Conservation (phyloP, 116 monocot species). For the Cymodocea nodosa region DNA sequence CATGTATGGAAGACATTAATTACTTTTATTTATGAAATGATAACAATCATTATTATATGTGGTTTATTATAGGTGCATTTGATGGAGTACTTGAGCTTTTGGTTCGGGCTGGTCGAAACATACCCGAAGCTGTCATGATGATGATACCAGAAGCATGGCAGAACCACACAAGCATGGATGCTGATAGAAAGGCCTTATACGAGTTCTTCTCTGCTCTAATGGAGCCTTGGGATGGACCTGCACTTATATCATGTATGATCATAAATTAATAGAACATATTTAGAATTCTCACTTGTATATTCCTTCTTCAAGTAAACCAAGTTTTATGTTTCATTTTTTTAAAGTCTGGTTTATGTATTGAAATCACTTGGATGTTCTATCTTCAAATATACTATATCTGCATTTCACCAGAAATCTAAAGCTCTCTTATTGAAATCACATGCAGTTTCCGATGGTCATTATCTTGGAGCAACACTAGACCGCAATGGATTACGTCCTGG, state of each 20-base stretch:
- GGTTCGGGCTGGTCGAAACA: conserved; percentile 76
- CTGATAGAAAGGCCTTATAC: conserved; percentile 84
- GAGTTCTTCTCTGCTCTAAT: conserved; percentile 94
- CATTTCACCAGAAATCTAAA: too few species aligned
- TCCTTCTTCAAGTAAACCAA: too few species aligned
- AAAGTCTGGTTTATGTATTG: too few species aligned
- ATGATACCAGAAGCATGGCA: conserved; percentile 99
- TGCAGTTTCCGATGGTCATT: conserved; percentile 96
- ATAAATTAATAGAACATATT: background rate
- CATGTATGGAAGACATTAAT: too few species aligned
- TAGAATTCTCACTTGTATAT: background rate
- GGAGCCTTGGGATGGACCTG: conserved; percentile 99
- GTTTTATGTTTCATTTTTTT: too few species aligned
- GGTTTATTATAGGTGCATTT: conserved; percentile 53
- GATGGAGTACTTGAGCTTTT: conserved; percentile 95
- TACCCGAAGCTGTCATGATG: conserved; percentile 99
- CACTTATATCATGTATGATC: conserved; percentile 77
- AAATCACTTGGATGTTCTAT: too few species aligned
- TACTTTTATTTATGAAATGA: too few species aligned
- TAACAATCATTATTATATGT: conserved; percentile 32
- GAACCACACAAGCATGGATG: conserved; percentile 90
- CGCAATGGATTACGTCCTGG: conserved; percentile 96
- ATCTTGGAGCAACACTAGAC: conserved; percentile 96
- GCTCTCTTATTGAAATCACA: background rate
- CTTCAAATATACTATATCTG: too few species aligned